Evolutionary conservation across 345 rosid genomes (phyloP).

Genomic region (Salix arbutifolia): DNA sequence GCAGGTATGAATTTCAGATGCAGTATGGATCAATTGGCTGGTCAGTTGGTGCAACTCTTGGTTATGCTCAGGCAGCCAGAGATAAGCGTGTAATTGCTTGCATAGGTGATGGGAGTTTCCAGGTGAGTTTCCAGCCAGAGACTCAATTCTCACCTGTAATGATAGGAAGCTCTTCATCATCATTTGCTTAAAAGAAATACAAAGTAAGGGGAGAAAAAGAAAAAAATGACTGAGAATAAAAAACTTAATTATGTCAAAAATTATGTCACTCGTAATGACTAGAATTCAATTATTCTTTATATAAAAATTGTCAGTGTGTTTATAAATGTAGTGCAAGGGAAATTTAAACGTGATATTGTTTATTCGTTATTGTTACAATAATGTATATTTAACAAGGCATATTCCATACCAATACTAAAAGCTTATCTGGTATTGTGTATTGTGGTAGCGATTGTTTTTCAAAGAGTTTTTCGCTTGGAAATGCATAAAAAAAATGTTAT

Average conservation of each 20-base stretch:
- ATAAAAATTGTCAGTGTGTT: neutral
- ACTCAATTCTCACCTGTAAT: neutral
- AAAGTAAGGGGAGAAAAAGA: neutral
- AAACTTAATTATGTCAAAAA: neutral
- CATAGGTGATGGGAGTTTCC: slow-evolving; percentile 78
- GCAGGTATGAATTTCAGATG: slow-evolving; percentile 74
- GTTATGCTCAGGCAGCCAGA: slow-evolving; percentile 66
- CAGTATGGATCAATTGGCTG: slow-evolving; percentile 81
- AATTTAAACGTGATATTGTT: neutral
- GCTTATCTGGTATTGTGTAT: too few species aligned
- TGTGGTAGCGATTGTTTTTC: too few species aligned
- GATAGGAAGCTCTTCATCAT: neutral
- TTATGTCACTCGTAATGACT: neutral
- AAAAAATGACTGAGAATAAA: neutral
- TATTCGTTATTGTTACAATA: neutral
- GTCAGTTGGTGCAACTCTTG: slow-evolving; percentile 77
- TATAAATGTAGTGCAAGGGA: neutral
- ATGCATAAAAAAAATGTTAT: too few species aligned
- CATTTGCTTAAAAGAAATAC: neutral
- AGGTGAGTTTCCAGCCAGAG: slow-evolving; percentile 30
- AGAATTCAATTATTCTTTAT: neutral
- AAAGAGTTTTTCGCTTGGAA: too few species aligned
- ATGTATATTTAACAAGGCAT: too few species aligned
- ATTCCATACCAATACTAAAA: neutral
- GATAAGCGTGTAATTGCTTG: slow-evolving; percentile 69